phyloP scores from a whole-genome alignment of 2,329 filamentous ascomycete species.

The Fusarium dlaminii region DNA sequence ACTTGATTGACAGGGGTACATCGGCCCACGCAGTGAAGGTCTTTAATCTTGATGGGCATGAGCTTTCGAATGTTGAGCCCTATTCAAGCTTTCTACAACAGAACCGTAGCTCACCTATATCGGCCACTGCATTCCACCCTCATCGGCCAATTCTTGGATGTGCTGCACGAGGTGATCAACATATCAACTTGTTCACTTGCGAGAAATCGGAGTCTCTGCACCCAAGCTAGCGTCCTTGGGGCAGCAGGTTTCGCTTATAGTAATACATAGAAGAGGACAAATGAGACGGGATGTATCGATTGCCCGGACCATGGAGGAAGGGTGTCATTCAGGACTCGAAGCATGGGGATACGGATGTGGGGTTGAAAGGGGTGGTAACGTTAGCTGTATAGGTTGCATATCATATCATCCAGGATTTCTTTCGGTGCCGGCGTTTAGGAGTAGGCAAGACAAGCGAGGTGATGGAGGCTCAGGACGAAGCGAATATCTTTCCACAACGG shows the following conservation, averaged over 20 bases:
- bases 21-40: constrained; percentile 89
- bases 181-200: constrained; percentile 89
- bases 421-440: constrained; percentile 38
- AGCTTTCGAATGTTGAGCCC: constrained; percentile 86
- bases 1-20: constrained; percentile 72
- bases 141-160: constrained; percentile 92
- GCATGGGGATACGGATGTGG: constrained; percentile 1
- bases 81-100: constrained; percentile 89
- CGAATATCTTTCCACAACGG: constrained; percentile 14
- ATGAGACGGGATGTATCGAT: neutral
- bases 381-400: constrained; percentile 37
- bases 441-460: constrained; percentile 28
- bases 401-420: constrained; percentile 37
- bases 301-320: constrained; percentile 1
- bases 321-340: neutral
- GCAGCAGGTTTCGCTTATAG: constrained; percentile 25
- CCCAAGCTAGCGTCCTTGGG: constrained; percentile 44
- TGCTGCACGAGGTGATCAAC: constrained; percentile 84
- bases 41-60: constrained; percentile 85
- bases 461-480: constrained; percentile 19
- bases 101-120: constrained; percentile 82
- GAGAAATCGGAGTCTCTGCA: constrained; percentile 56
- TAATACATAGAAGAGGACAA: constrained; percentile 1
- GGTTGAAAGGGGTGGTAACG: constrained; percentile 23
- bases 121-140: constrained; percentile 92